Percentiles rank a stretch among this genome's conserved stretches.
These are phyloP conservation scores for Mucor racemosus DNA, from an alignment of 371 early-diverging fungal genomes.

Conservation along the genomic window DNA sequence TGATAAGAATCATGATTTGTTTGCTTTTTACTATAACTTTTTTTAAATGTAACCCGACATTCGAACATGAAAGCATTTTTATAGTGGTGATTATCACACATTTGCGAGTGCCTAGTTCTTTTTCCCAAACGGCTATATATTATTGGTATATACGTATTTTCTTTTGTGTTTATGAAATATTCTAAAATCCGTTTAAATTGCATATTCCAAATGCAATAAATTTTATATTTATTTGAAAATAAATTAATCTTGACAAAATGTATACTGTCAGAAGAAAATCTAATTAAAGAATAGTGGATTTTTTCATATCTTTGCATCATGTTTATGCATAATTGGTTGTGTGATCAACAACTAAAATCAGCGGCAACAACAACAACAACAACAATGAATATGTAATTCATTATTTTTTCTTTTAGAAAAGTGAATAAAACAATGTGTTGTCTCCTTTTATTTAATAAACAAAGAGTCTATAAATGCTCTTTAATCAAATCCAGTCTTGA, in stretches of 20 bases:
- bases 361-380: not conserved
- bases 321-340: not conserved
- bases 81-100: conserved; percentile 1
- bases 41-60: conserved; percentile 2
- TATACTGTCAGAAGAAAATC: not conserved
- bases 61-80: not conserved
- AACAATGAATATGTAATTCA: not conserved
- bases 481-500: too few species aligned
- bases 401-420: not conserved
- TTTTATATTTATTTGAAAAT: not conserved
- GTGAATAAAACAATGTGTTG: not conserved
- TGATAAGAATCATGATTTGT: not conserved
- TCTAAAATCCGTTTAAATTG: not conserved
- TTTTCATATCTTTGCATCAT: not conserved
- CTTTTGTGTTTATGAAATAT: not conserved
- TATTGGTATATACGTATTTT: not conserved
- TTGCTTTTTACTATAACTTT: not conserved
- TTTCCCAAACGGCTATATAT: not conserved
- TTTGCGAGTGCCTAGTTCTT: not conserved
- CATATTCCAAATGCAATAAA: not conserved
- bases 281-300: not conserved
- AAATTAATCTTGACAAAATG: not conserved
- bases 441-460: not conserved
- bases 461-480: not conserved
- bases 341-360: not conserved